A percentile compares a stretch with the other conserved stretches of the same genome.
Evolutionary conservation across 2,329 filamentous ascomycete species (phyloP).

Genomic region (Ophiostoma ulmi): DNA sequence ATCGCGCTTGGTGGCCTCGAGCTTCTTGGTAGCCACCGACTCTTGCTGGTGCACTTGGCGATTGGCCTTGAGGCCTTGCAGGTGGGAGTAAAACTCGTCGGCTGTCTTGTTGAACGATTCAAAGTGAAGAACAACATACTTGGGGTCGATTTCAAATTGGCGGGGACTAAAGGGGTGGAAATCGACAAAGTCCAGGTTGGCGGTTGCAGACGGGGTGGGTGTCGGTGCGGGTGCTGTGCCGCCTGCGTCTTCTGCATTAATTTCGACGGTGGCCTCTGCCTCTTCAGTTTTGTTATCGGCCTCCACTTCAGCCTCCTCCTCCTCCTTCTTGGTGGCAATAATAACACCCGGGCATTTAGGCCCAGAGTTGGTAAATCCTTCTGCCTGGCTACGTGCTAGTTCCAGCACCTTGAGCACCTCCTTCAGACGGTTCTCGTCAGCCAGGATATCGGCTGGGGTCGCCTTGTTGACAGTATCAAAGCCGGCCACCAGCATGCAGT

Average conservation of each 20-base stretch:
- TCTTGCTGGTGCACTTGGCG: constrained; percentile 78
- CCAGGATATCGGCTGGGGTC: constrained; percentile 64
- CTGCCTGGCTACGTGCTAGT: constrained; percentile 64
- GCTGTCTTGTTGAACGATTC: constrained; percentile 87
- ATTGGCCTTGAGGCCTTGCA: constrained; percentile 89
- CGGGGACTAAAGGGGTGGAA: constrained; percentile 87
- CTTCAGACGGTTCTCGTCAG: constrained; percentile 58
- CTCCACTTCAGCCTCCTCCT: not conserved
- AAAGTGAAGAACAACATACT: constrained; percentile 66
- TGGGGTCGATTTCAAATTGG: constrained; percentile 66
- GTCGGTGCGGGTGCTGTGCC: constrained; percentile 15
- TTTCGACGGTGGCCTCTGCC: not conserved
- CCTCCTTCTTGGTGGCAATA: constrained; percentile 60
- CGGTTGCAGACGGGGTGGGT: not conserved
- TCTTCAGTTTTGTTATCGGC: not conserved
- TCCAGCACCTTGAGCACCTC: constrained; percentile 63
- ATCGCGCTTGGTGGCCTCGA: constrained; percentile 77
- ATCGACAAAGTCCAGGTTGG: constrained; percentile 72
- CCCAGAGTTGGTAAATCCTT: constrained; percentile 57
- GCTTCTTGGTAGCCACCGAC: constrained; percentile 71
- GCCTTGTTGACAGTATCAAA: constrained; percentile 50
- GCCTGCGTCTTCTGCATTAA: not conserved
- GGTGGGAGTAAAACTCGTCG: constrained; percentile 94
- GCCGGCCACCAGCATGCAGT: constrained; percentile 62
- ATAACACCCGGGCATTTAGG: constrained; percentile 76